phyloP scores from a whole-genome alignment of 2,329 filamentous ascomycete genomes.

The Helicocarpus griseus region DNA sequence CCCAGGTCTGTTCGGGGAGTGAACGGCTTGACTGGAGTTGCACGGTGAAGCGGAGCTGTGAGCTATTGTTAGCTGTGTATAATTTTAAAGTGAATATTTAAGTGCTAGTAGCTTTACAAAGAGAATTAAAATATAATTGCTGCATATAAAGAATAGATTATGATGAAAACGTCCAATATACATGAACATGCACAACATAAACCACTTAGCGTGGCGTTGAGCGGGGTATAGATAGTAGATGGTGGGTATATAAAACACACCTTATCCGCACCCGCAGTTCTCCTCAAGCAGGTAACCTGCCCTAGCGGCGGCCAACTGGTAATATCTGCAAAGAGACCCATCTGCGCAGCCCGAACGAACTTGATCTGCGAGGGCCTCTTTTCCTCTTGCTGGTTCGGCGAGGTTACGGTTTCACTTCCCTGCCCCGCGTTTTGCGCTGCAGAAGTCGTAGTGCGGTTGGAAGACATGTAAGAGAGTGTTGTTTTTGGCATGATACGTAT shows the following conservation, averaged over 20 bases:
- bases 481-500: neutral
- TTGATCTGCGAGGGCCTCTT: slow-evolving; percentile 21
- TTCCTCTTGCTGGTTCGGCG: neutral
- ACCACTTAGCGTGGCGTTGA: too few species aligned
- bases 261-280: slow-evolving; percentile 15
- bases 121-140: neutral
- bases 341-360: slow-evolving; percentile 31
- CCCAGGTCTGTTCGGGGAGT: slow-evolving; percentile 52
- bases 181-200: too few species aligned
- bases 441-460: neutral
- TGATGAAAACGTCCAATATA: too few species aligned
- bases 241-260: slow-evolving; percentile 8
- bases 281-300: slow-evolving; percentile 56
- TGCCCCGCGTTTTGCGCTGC: neutral
- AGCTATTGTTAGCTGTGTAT: slow-evolving; percentile 11
- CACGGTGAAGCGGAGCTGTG: slow-evolving; percentile 52
- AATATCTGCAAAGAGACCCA: slow-evolving; percentile 45
- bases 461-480: neutral
- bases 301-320: slow-evolving; percentile 63
- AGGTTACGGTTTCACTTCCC: neutral
- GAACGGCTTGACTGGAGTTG: slow-evolving; percentile 56
- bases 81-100: neutral
- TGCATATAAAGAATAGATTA: neutral
- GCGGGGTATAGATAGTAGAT: neutral
- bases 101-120: neutral